These are phyloP conservation scores for Wickerhamomyces ciferrii DNA, from an alignment of 805 yeast genomes.

Conservation along the genomic window DNA sequence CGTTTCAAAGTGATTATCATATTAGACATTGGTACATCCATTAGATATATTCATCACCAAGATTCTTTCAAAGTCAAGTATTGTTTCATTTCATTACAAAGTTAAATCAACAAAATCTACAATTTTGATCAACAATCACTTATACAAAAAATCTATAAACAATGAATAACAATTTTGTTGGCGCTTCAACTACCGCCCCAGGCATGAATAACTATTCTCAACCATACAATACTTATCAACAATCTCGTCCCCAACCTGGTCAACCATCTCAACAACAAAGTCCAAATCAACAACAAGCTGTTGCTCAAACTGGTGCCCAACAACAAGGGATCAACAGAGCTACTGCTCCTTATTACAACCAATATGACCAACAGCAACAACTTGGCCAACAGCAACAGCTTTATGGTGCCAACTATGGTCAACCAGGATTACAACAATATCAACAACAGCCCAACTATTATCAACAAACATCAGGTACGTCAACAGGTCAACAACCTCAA, in stretches of 20 bases:
- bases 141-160: slow-evolving; percentile 1
- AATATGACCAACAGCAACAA: not conserved
- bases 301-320: not conserved
- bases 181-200: not conserved
- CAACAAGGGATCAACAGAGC: not conserved
- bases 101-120: slow-evolving; percentile 7
- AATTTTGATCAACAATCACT: no score
- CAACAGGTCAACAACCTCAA: slow-evolving; percentile 5
- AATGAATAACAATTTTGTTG: not conserved
- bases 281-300: not conserved
- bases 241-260: not conserved
- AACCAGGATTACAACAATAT: not conserved
- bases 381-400: slow-evolving; percentile 1
- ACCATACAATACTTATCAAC: not conserved
- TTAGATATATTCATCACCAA: no score
- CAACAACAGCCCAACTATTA: slow-evolving; percentile 11
- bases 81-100: no score
- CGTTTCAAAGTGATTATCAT: no score
- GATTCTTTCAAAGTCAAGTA: no score
- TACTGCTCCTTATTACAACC: not conserved
- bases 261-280: not conserved
- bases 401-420: not conserved
- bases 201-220: not conserved
- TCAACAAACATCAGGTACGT: slow-evolving; percentile 6
- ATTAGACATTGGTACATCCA: no score